Percentiles rank a stretch among this genome's conserved stretches.
These are phyloP conservation scores for Vanrija humicola DNA, from an alignment of 1,284 basidiomycete genomes.

Conservation along the genomic window DNA sequence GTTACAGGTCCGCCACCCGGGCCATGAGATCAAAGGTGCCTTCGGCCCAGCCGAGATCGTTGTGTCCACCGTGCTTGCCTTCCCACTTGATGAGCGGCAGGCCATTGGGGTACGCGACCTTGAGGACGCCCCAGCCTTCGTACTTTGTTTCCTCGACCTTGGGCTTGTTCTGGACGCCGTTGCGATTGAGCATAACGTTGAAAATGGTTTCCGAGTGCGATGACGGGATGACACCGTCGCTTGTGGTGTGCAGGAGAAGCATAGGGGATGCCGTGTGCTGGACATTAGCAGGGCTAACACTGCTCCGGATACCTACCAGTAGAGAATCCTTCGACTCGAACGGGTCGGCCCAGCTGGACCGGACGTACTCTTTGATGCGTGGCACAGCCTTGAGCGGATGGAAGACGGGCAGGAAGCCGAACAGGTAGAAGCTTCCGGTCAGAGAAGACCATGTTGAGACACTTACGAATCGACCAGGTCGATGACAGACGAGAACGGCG, in stretches of 20 bases:
- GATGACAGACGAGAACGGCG: slow-evolving; percentile 42
- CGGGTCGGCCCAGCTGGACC: slow-evolving; percentile 20
- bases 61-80: slow-evolving; percentile 39
- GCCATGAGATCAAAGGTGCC: slow-evolving; percentile 43
- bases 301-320: slow-evolving; percentile 12
- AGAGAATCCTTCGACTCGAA: slow-evolving; percentile 35
- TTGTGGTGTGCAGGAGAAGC: slow-evolving; percentile 71
- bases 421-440: slow-evolving; percentile 32
- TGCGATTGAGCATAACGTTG: slow-evolving; percentile 8
- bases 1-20: slow-evolving; percentile 18
- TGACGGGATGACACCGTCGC: slow-evolving; percentile 76
- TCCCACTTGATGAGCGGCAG: slow-evolving; percentile 37
- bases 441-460: background rate
- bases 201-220: slow-evolving; percentile 72
- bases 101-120: slow-evolving; percentile 6
- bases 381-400: slow-evolving; percentile 31
- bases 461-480: slow-evolving; percentile 37
- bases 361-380: slow-evolving; percentile 23
- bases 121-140: slow-evolving; percentile 31
- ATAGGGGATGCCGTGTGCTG: slow-evolving; percentile 63
- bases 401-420: slow-evolving; percentile 35
- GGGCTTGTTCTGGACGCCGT: background rate
- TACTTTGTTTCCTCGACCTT: slow-evolving; percentile 11
- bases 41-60: slow-evolving; percentile 40
- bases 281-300: background rate